Evolutionary conservation across 108 stramenopile species (phyloP).

Genomic region (Skeletonema costatum): DNA sequence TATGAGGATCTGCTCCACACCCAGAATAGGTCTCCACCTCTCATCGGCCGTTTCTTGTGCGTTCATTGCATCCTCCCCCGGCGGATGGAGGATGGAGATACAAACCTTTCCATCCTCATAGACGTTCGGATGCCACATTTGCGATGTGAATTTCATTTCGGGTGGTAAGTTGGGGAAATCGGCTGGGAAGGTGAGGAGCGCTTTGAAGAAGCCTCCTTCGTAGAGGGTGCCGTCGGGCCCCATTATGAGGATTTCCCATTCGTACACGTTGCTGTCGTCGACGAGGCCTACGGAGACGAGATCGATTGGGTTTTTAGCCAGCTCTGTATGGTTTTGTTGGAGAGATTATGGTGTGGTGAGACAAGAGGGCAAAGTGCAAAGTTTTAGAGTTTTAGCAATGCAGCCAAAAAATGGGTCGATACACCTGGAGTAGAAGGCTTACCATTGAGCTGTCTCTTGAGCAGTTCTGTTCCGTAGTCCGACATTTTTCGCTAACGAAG

Average conservation of each 20-base stretch:
- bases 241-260: slow-evolving; percentile 97
- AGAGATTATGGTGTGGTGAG: neutral
- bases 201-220: slow-evolving; percentile 98
- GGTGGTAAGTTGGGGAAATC: slow-evolving; percentile 99
- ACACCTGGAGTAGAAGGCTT: slow-evolving; percentile 22
- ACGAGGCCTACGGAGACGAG: slow-evolving; percentile 85
- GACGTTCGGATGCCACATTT: slow-evolving; percentile 99
- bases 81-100: slow-evolving; percentile 99
- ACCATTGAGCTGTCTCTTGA: slow-evolving; percentile 84
- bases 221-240: slow-evolving; percentile 92
- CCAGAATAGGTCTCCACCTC: slow-evolving; percentile 98
- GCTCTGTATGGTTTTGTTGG: slow-evolving; percentile 45
- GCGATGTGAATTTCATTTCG: slow-evolving; percentile 90
- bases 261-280: slow-evolving; percentile 87
- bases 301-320: slow-evolving; percentile 89
- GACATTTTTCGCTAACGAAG: slow-evolving; percentile 49
- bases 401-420: neutral
- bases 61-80: slow-evolving; percentile 96
- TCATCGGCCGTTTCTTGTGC: slow-evolving; percentile 95
- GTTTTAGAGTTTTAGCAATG: slow-evolving; percentile 2
- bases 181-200: slow-evolving; percentile 89
- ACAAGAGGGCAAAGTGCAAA: neutral
- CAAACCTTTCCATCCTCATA: slow-evolving; percentile 92
- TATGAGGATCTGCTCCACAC: slow-evolving; percentile 96
- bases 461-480: slow-evolving; percentile 86